Percentiles rank a stretch among this genome's conserved stretches.
Evolutionary conservation across 306 rosid genomes (phyloP).

Genomic region (Vigna unguiculata): DNA sequence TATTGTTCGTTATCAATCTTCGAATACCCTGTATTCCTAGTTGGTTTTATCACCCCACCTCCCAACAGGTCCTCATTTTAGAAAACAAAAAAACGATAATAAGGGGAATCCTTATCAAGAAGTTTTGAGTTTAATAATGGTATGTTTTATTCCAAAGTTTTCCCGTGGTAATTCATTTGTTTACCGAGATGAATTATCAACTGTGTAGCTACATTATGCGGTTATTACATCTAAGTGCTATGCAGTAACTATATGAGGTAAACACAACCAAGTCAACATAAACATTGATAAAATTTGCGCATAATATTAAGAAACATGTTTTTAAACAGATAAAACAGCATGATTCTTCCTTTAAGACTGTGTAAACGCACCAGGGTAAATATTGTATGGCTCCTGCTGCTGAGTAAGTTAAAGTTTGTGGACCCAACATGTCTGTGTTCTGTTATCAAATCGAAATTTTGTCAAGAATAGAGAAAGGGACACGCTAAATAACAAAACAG

Average conservation of each 20-base stretch:
- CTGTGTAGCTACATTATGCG: not conserved
- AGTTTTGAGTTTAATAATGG: not conserved
- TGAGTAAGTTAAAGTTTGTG: constrained; percentile 91
- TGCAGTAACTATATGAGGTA: constrained; percentile 2
- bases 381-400: constrained; percentile 99
- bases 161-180: not conserved
- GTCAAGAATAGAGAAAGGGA: constrained; percentile 32
- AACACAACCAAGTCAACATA: constrained; percentile 16
- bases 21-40: too few species aligned
- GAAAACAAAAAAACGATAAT: not conserved
- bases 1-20: too few species aligned
- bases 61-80: not conserved
- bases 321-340: constrained; percentile 42
- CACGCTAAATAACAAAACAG: constrained; percentile 26
- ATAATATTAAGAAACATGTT: constrained; percentile 26
- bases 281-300: constrained; percentile 19
- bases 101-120: constrained; percentile 13
- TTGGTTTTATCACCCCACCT: too few species aligned
- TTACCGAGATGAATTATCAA: constrained; percentile 26
- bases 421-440: constrained; percentile 99
- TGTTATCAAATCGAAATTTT: constrained; percentile 53
- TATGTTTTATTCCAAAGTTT: constrained; percentile 1
- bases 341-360: constrained; percentile 42
- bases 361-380: constrained; percentile 81
- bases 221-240: constrained; percentile 19